These are phyloP conservation scores for Phytophthora cryptogea DNA, from an alignment of 352 stramenopile genomes.

Conservation along the genomic window DNA sequence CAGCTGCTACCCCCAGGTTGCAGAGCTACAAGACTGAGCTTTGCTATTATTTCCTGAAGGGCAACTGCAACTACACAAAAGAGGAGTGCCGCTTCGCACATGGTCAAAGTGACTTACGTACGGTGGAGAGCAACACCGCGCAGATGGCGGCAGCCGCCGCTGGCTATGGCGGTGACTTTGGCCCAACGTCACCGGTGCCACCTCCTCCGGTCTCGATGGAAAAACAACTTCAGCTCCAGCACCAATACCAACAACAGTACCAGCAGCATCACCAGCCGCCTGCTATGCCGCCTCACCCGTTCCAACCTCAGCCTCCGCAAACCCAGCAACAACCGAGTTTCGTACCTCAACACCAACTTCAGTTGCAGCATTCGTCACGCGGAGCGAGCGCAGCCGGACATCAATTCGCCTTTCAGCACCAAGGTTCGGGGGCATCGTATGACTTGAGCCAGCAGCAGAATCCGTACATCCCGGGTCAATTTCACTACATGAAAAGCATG, in stretches of 20 bases:
- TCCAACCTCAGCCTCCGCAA: constrained; percentile 34
- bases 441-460: constrained; percentile 41
- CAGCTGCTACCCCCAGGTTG: constrained; percentile 59
- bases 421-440: constrained; percentile 34
- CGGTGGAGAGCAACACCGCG: constrained; percentile 82
- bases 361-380: constrained; percentile 35
- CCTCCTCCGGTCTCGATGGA: constrained; percentile 40
- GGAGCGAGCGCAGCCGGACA: constrained; percentile 18
- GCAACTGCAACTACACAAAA: constrained; percentile 89
- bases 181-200: constrained; percentile 32
- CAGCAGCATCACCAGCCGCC: constrained; percentile 47
- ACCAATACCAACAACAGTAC: constrained; percentile 72
- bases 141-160: constrained; percentile 49
- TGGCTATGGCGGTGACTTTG: constrained; percentile 25
- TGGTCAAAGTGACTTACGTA: constrained; percentile 77
- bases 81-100: constrained; percentile 90
- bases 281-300: constrained; percentile 40
- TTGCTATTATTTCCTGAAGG: constrained; percentile 90
- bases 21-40: constrained; percentile 91
- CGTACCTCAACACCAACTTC: constrained; percentile 45
- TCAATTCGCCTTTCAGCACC: constrained; percentile 41
- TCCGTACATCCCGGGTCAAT: constrained; percentile 47
- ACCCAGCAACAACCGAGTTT: constrained; percentile 39
- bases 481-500: constrained; percentile 74
- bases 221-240: constrained; percentile 62